A percentile compares a stretch with the other conserved stretches of the same genome.
Evolutionary conservation across 2,329 filamentous ascomycete genomes (phyloP).

Genomic region (Neophaeococcomyces mojaviensis): DNA sequence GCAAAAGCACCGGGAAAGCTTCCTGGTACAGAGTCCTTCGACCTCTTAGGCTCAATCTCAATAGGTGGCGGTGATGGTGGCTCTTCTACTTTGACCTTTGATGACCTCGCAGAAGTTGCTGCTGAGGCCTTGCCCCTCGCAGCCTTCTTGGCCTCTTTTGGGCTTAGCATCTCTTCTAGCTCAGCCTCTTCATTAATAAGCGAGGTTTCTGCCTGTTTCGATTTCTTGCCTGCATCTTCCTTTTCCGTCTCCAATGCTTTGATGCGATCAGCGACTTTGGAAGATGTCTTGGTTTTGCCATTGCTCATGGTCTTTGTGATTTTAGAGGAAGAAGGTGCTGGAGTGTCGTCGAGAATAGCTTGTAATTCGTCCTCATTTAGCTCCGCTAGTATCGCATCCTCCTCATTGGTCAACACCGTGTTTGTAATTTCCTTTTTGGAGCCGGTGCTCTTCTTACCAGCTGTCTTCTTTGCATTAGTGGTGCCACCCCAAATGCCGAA

Average conservation of each 20-base stretch:
- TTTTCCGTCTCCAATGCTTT: slow-evolving; percentile 39
- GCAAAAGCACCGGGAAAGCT: slow-evolving; percentile 50
- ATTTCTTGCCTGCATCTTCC: slow-evolving; percentile 32
- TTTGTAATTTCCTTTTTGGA: slow-evolving; percentile 38
- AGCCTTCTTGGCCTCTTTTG: slow-evolving; percentile 36
- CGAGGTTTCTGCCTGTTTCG: slow-evolving; percentile 31
- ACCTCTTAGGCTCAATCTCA: slow-evolving; percentile 27
- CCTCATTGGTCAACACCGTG: slow-evolving; percentile 36
- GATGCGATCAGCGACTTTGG: slow-evolving; percentile 48
- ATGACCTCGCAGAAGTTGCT: slow-evolving; percentile 13
- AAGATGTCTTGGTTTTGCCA: slow-evolving; percentile 35
- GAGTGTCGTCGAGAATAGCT: slow-evolving; percentile 8
- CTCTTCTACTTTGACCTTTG: slow-evolving; percentile 19
- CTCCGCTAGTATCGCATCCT: slow-evolving; percentile 28
- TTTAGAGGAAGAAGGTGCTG: slow-evolving; percentile 31
- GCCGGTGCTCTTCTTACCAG: slow-evolving; percentile 31
- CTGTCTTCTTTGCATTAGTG: slow-evolving; percentile 26
- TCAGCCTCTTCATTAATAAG: slow-evolving; percentile 32
- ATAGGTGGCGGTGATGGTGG: slow-evolving; percentile 22
- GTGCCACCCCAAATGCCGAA: slow-evolving; percentile 25
- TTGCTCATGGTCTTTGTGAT: slow-evolving; percentile 34
- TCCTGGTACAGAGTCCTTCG: slow-evolving; percentile 44
- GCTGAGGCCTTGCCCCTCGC: slow-evolving; percentile 28
- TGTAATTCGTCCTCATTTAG: slow-evolving; percentile 9
- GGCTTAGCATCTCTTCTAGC: slow-evolving; percentile 30